A percentile compares a stretch with the other conserved stretches of the same genome.
These are phyloP conservation scores for Thyridium curvatum DNA, from an alignment of 2,329 filamentous ascomycete genomes.

Conservation along the genomic window DNA sequence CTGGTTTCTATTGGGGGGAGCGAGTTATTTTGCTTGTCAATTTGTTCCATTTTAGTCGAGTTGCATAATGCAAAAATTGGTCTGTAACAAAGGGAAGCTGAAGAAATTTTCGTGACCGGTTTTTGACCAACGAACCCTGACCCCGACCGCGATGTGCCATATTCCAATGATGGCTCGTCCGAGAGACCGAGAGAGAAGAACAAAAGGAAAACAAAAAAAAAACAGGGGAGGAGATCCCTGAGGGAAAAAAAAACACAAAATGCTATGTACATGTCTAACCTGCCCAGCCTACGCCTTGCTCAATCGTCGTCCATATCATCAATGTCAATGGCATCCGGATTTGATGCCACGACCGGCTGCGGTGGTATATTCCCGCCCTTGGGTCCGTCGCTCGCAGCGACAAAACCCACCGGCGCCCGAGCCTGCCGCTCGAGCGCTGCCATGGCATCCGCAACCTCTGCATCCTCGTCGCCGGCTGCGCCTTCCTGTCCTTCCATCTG, in stretches of 20 bases:
- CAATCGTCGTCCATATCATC: conserved; percentile 59
- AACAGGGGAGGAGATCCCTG: conserved; percentile 6
- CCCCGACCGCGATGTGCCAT: too few relatives aligned
- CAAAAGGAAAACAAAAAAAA: conserved; percentile 6
- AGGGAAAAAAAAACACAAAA: conserved; percentile 6
- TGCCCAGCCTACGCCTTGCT: conserved; percentile 4
- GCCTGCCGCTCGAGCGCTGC: conserved; percentile 81
- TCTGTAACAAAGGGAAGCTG: too few relatives aligned
- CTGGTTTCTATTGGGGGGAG: too few relatives aligned
- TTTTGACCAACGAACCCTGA: too few relatives aligned
- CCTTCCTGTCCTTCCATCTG: conserved; percentile 33
- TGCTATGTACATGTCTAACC: conserved; percentile 2
- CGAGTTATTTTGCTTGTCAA: too few relatives aligned
- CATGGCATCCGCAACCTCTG: conserved; percentile 72
- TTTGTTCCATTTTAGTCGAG: too few relatives aligned
- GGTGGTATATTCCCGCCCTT: conserved; percentile 46
- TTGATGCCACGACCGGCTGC: conserved; percentile 45
- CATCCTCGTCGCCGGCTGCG: conserved; percentile 34
- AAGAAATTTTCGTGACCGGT: too few relatives aligned
- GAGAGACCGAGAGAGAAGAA: too few relatives aligned
- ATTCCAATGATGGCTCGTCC: too few relatives aligned
- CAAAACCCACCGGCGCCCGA: conserved; percentile 84
- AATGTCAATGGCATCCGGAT: conserved; percentile 81
- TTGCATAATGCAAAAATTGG: too few relatives aligned
- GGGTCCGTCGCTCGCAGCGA: conserved; percentile 73